These are phyloP conservation scores for Pueraria montana DNA, from an alignment of 306 rosid species.

Conservation along the genomic window DNA sequence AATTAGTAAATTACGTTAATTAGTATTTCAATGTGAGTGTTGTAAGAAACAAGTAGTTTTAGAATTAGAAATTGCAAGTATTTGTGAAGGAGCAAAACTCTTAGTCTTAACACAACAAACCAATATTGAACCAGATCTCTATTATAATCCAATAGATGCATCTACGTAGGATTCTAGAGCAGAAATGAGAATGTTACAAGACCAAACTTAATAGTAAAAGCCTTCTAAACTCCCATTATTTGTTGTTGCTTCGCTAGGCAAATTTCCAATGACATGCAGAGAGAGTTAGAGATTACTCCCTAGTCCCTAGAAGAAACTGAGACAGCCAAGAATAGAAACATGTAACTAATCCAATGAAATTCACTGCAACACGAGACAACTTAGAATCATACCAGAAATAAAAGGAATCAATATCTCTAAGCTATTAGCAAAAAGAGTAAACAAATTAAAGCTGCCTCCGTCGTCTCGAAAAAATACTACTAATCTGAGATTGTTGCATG, in stretches of 20 bases:
- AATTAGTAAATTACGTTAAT: neutral
- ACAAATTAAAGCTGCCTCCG: slow-evolving; percentile 57
- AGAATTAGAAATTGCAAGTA: neutral
- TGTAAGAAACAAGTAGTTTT: neutral
- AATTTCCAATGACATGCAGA: slow-evolving; percentile 33
- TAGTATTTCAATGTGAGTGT: neutral
- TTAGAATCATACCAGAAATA: slow-evolving; percentile 47
- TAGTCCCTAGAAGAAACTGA: slow-evolving; percentile 22
- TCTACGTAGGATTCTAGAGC: slow-evolving; percentile 42
- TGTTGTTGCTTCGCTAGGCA: slow-evolving; percentile 12
- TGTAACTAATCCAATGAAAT: slow-evolving; percentile 30
- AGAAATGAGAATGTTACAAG: neutral
- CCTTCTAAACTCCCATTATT: slow-evolving; percentile 25
- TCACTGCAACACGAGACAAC: slow-evolving; percentile 40
- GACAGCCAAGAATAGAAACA: slow-evolving; percentile 39
- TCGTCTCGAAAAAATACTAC: slow-evolving; percentile 49
- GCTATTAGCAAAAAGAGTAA: slow-evolving; percentile 37
- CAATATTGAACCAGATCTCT: slow-evolving; percentile 28
- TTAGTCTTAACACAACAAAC: neutral
- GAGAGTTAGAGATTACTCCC: slow-evolving; percentile 44
- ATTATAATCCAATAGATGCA: slow-evolving; percentile 32
- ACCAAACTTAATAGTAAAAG: slow-evolving; percentile 32
- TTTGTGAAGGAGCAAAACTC: neutral
- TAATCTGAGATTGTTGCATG: slow-evolving; percentile 52
- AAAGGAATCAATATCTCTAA: slow-evolving; percentile 33